A percentile compares a stretch with the other conserved stretches of the same genome.
phyloP scores from a whole-genome alignment of 2,329 filamentous ascomycete species.

The Cordyceps cicadae region DNA sequence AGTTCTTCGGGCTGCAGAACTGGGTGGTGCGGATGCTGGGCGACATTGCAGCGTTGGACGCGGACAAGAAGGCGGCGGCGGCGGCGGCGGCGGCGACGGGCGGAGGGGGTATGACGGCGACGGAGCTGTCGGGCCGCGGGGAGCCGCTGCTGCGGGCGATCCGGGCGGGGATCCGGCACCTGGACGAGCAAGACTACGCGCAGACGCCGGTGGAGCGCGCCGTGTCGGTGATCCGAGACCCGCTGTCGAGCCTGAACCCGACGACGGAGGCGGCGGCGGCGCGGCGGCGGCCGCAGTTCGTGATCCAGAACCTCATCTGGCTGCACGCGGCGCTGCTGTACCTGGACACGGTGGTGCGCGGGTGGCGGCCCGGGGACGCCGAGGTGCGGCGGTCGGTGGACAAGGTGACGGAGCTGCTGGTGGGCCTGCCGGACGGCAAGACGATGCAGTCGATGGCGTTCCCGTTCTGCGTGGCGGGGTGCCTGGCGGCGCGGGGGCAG shows the following conservation, averaged over 20 bases:
- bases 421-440: slow-evolving; percentile 21
- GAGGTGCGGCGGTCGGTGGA: slow-evolving; percentile 31
- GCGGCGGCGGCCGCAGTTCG: slow-evolving; percentile 17
- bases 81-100: slow-evolving; percentile 30
- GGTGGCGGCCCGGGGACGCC: slow-evolving; percentile 39
- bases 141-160: slow-evolving; percentile 32
- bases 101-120: slow-evolving; percentile 36
- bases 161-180: slow-evolving; percentile 22
- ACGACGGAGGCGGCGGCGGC: slow-evolving; percentile 13
- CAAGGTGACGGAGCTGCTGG: slow-evolving; percentile 27
- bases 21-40: slow-evolving; percentile 48
- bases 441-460: slow-evolving; percentile 30
- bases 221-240: slow-evolving; percentile 15
- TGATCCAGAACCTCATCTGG: slow-evolving; percentile 35
- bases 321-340: slow-evolving; percentile 40
- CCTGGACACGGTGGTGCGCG: slow-evolving; percentile 39
- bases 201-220: background rate
- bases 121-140: slow-evolving; percentile 38
- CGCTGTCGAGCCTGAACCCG: slow-evolving; percentile 17
- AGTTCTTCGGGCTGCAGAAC: slow-evolving; percentile 48
- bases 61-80: slow-evolving; percentile 43
- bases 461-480: slow-evolving; percentile 35
- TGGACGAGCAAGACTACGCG: slow-evolving; percentile 19
- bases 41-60: slow-evolving; percentile 43
- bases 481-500: slow-evolving; percentile 28